Base-by-base conservation (phyloP, 2,329 filamentous ascomycete genomes). In the Trichoderma sp. region DNA sequence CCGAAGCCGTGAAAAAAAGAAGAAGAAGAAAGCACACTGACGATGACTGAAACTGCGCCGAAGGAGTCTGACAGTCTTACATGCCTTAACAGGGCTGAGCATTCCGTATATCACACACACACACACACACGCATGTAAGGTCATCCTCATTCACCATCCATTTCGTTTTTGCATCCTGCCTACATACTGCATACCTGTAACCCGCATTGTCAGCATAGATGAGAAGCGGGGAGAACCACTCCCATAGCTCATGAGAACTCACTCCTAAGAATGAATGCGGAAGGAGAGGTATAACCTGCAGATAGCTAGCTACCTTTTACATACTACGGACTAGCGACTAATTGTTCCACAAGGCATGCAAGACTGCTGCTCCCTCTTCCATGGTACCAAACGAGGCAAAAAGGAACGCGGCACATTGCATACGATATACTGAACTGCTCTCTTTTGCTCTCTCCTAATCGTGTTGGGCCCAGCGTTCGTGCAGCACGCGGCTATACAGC, bases 401-500 rank as follows among this genome's bases (percentile, higher is more conserved):
- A 47, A 10, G 21, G 41, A 12, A 17, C 50, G n/a, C 50, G 59
- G 50, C 59, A 39, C n/a, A 50, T 41, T 63, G 59, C 59, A 63
- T 63, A 63, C 2, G 10, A 4, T 14, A 39, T 14, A 39, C 7
- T 39, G 34, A 34, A 34, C 7, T 10, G 2, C 10, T 12, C 10
- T 10, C 30, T 4, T 12, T 12, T 4, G n/a, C 12, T 12, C 4
- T 34, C 30, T 10, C 30, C 12, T 12, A 12, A 1, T 14, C 10
- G 10, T 39, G 10, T 12, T 39, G 10, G 10, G 12, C 5, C 3
- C 10, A 4, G 7, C 34, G 26, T 10, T 1, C 34, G 34, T 39
- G 7, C 12, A 39, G 10, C 10, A 39, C 3, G 10, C 21, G 41
- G 21, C 44, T 52, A 41, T 12, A 39, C 34, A 15, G 30, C 21